Conservation (phyloP, 2,329 filamentous ascomycete species). For the Chrysoporthe austroafricana region DNA sequence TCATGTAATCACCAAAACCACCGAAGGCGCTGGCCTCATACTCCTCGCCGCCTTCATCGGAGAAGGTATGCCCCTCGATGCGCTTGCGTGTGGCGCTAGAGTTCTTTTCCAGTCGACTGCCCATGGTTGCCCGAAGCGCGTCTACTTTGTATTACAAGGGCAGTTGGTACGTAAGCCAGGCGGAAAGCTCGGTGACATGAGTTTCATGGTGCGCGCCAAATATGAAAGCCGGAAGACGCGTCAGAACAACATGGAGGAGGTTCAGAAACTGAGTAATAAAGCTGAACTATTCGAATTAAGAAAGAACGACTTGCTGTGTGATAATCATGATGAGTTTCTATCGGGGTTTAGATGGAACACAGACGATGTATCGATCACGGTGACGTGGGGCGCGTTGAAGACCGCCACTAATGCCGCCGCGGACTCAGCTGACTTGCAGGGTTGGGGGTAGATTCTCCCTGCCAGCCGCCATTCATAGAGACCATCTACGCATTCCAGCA, state of each 20-base stretch:
- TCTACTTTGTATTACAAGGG: not conserved
- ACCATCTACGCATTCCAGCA: not conserved
- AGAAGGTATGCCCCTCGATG: constrained; percentile 71
- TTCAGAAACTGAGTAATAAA: not conserved
- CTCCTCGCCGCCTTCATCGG: constrained; percentile 84
- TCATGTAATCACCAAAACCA: constrained; percentile 89
- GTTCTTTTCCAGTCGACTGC: constrained; percentile 64
- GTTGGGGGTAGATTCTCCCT: not conserved
- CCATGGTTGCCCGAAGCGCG: constrained; percentile 48
- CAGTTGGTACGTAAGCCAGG: constrained; percentile 12
- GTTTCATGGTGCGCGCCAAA: constrained; percentile 19
- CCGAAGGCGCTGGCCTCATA: constrained; percentile 87
- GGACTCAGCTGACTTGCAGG: not conserved
- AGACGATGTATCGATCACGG: not conserved
- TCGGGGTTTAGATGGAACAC: not conserved
- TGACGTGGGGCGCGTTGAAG: constrained; percentile 7
- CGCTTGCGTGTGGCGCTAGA: constrained; percentile 65
- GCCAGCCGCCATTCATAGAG: not conserved
- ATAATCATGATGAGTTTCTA: not conserved
- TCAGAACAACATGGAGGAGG: not conserved
- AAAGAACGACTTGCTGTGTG: not conserved
- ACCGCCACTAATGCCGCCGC: not conserved
- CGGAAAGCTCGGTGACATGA: constrained; percentile 1
- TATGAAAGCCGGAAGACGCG: not conserved
- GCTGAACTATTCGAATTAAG: not conserved